Evolutionary conservation across 345 rosid species (phyloP).

Genomic region (Salix viminalis): DNA sequence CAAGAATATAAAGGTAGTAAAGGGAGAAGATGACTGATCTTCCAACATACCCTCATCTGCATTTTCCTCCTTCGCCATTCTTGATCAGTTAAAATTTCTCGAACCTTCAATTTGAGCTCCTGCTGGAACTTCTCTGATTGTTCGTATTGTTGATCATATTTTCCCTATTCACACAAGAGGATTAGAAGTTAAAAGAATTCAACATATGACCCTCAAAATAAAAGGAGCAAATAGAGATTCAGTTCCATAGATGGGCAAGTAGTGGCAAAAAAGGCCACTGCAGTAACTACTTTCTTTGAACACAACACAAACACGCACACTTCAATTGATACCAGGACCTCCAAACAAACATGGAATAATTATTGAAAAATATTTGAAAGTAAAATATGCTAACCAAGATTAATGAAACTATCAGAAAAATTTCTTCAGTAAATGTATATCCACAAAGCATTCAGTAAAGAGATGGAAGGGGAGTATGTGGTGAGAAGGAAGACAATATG

Average conservation of each 20-base stretch:
- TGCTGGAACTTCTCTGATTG: slow-evolving; percentile 68
- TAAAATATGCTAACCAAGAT: not conserved
- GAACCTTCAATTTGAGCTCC: slow-evolving; percentile 80
- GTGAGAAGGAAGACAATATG: not conserved
- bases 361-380: not conserved
- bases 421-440: not conserved
- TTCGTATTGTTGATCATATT: slow-evolving; percentile 73
- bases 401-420: not conserved
- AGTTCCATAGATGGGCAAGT: not conserved
- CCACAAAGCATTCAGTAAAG: not conserved
- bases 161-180: slow-evolving; percentile 52
- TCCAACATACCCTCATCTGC: slow-evolving; percentile 82
- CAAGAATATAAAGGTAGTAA: slow-evolving; percentile 1
- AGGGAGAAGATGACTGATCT: slow-evolving; percentile 13
- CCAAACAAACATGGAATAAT: not conserved
- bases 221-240: not conserved
- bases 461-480: not conserved
- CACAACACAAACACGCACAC: not conserved
- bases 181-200: not conserved
- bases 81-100: slow-evolving; percentile 88
- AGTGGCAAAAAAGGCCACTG: not conserved
- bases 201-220: not conserved
- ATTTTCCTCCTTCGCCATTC: slow-evolving; percentile 98
- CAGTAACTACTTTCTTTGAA: not conserved
- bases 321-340: not conserved